Evolutionary conservation across 108 stramenopile species (phyloP).

Genomic region (Parmales sp.): DNA sequence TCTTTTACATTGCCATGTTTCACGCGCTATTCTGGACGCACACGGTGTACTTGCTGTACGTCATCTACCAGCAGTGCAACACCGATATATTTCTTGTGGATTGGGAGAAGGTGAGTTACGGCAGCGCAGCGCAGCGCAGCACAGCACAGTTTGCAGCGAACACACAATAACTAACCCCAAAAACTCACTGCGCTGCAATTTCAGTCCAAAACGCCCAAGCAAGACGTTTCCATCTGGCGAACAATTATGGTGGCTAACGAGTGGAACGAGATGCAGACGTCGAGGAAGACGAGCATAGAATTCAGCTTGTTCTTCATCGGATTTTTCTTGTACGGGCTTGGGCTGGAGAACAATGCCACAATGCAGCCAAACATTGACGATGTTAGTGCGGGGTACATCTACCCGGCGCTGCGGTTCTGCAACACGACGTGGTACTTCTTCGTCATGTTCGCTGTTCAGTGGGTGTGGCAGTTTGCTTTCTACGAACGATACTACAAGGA

Average conservation of each 20-base stretch:
- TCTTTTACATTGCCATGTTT: slow-evolving; percentile 36
- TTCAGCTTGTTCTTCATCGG: slow-evolving; percentile 46
- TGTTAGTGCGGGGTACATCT: slow-evolving; percentile 28
- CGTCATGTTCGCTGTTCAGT: slow-evolving; percentile 38
- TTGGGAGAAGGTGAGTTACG: slow-evolving; percentile 47
- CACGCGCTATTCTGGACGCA: slow-evolving; percentile 45
- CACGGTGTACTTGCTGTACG: slow-evolving; percentile 25
- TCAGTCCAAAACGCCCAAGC: slow-evolving; percentile 6
- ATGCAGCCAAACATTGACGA: slow-evolving; percentile 43
- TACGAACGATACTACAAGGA: slow-evolving; percentile 54
- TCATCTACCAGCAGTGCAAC: slow-evolving; percentile 39
- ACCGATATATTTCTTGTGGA: slow-evolving; percentile 61
- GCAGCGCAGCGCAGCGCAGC: not conserved
- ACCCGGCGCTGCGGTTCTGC: slow-evolving; percentile 64
- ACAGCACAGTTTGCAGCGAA: too few relatives aligned
- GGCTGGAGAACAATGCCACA: slow-evolving; percentile 48
- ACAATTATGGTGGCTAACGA: slow-evolving; percentile 59
- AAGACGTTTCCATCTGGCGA: slow-evolving; percentile 39
- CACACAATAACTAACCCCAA: too few relatives aligned
- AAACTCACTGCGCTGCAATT: too few relatives aligned
- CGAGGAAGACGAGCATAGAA: slow-evolving; percentile 31
- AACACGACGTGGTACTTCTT: slow-evolving; percentile 48
- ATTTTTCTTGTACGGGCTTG: slow-evolving; percentile 41
- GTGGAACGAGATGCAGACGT: slow-evolving; percentile 54
- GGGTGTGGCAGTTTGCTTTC: slow-evolving; percentile 43